Evolutionary conservation across 306 rosid species (phyloP).

Genomic region (Rosa multiflora): DNA sequence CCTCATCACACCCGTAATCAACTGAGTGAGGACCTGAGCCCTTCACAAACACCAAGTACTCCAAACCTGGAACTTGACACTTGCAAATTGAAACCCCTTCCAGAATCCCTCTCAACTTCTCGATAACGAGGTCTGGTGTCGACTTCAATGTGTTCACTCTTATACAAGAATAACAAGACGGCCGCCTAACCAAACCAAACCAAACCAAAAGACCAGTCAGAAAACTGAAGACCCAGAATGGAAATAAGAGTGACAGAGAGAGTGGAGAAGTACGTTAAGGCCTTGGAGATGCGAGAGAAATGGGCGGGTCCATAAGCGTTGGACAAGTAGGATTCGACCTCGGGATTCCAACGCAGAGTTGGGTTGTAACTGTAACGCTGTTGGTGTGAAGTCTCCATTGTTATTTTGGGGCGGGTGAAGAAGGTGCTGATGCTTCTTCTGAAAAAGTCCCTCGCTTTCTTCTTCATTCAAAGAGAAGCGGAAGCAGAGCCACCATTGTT

Average conservation of each 20-base stretch:
- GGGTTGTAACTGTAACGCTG: conserved; percentile 61
- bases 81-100: conserved; percentile 40
- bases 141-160: conserved; percentile 78
- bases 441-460: conserved; percentile 61
- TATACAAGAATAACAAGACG: conserved; percentile 87
- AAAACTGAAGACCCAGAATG: background rate
- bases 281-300: conserved; percentile 73
- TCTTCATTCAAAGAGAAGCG: conserved; percentile 65
- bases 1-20: conserved; percentile 53
- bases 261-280: conserved; percentile 53
- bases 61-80: conserved; percentile 68
- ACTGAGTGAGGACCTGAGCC: conserved; percentile 84
- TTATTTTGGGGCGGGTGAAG: conserved; percentile 26
- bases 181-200: conserved; percentile 43
- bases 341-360: conserved; percentile 62
- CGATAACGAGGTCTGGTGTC: conserved; percentile 50
- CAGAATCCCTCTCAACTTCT: conserved; percentile 46
- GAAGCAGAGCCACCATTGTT: background rate
- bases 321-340: conserved; percentile 61
- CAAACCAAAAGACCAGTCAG: background rate
- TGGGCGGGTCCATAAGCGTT: conserved; percentile 66
- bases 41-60: conserved; percentile 72
- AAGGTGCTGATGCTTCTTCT: conserved; percentile 31
- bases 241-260: background rate
- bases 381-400: conserved; percentile 37